Conservation (phyloP, 345 rosid species). For the Sonneratia caseolaris region DNA sequence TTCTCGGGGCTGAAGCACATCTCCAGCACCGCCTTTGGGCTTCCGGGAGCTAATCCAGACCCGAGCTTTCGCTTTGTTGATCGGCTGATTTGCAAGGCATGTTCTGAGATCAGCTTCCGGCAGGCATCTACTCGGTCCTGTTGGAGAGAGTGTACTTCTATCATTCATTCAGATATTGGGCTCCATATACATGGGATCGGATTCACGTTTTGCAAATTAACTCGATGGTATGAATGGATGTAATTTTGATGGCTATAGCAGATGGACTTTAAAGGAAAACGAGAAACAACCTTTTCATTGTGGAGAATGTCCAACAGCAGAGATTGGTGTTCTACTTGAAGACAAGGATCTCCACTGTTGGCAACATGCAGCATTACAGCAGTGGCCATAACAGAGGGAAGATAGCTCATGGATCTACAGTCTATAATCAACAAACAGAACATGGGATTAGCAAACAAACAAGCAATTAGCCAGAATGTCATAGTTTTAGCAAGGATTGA, state of each 20-base stretch:
- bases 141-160: not conserved
- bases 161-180: not conserved
- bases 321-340: constrained; percentile 29
- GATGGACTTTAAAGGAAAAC: no score
- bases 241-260: not conserved
- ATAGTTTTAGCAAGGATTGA: not conserved
- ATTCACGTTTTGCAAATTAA: not conserved
- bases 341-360: constrained; percentile 28
- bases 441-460: not conserved
- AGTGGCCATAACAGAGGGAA: constrained; percentile 52
- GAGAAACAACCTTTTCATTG: constrained; percentile 27
- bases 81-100: constrained; percentile 17
- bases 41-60: constrained; percentile 30
- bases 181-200: not conserved
- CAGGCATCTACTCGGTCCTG: constrained; percentile 50
- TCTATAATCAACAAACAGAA: constrained; percentile 25
- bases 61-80: constrained; percentile 46
- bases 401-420: constrained; percentile 33
- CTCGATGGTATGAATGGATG: not conserved
- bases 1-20: constrained; percentile 49
- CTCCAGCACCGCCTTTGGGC: constrained; percentile 61
- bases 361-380: constrained; percentile 49
- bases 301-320: constrained; percentile 35
- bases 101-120: constrained; percentile 30
- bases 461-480: not conserved